These are phyloP conservation scores for Penicillium nordicum DNA, from an alignment of 2,329 filamentous ascomycete species.

Conservation along the genomic window DNA sequence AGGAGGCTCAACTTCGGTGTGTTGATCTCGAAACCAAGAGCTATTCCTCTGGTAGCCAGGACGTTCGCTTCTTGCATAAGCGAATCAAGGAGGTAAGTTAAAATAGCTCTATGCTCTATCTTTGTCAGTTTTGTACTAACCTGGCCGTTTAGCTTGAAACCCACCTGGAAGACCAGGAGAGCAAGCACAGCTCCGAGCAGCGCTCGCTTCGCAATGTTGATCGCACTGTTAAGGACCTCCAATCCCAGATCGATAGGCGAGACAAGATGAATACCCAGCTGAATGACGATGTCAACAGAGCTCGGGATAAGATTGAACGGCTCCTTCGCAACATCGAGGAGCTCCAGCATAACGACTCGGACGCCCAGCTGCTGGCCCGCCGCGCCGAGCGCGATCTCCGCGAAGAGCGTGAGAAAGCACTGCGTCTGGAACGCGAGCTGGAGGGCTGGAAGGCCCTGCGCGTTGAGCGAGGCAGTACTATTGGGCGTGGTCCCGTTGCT, in stretches of 20 bases:
- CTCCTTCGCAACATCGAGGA: constrained; percentile 90
- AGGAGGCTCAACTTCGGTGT: constrained; percentile 82
- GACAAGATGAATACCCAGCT: constrained; percentile 82
- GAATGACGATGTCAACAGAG: constrained; percentile 76
- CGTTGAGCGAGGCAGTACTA: constrained; percentile 54
- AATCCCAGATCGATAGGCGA: constrained; percentile 85
- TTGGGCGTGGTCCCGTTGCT: constrained; percentile 30
- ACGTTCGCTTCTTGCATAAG: constrained; percentile 91
- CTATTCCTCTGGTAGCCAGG: constrained; percentile 89
- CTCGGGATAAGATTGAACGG: constrained; percentile 86
- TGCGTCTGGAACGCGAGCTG: constrained; percentile 82
- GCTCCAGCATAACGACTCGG: constrained; percentile 80
- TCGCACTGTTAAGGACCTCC: constrained; percentile 87
- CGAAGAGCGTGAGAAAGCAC: constrained; percentile 78
- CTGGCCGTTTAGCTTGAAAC: constrained; percentile 66
- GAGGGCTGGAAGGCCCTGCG: constrained; percentile 74
- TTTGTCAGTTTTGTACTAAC: constrained; percentile 18
- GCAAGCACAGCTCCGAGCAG: constrained; percentile 72
- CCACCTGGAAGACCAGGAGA: constrained; percentile 79
- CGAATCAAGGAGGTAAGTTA: constrained; percentile 84
- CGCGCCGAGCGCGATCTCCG: constrained; percentile 85
- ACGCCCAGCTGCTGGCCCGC: constrained; percentile 74
- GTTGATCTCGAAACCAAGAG: constrained; percentile 96
- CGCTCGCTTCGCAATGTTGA: constrained; percentile 89
- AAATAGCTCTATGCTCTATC: constrained; percentile 1